Evolutionary conservation across 768 basidiomycete species (phyloP).

Genomic region (Boletus sp.): DNA sequence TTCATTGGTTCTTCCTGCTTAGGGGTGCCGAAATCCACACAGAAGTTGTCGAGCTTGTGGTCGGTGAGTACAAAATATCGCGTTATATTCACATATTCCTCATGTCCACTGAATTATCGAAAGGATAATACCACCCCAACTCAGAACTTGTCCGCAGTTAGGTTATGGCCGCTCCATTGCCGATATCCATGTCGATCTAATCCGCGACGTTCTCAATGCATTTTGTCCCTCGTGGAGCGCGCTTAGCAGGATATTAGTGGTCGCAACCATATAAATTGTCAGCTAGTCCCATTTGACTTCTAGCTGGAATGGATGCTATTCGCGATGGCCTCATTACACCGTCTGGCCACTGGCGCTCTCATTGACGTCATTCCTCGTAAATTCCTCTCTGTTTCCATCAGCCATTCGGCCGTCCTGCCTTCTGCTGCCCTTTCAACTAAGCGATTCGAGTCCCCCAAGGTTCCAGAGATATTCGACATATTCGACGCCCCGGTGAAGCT

Average conservation of each 20-base stretch:
- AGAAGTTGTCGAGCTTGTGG: background rate
- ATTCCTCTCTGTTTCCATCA: constrained; percentile 12
- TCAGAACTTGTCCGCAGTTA: background rate
- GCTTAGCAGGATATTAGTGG: background rate
- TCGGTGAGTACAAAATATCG: background rate
- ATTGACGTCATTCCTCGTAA: constrained; percentile 7
- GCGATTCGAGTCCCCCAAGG: constrained; percentile 8
- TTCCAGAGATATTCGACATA: constrained; percentile 46
- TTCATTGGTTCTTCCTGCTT: background rate
- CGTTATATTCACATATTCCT: background rate
- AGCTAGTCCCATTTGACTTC: background rate
- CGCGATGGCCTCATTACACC: constrained; percentile 17
- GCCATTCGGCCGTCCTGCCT: constrained; percentile 14
- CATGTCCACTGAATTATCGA: too few species aligned
- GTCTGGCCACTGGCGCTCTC: constrained; percentile 7
- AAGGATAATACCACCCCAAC: background rate
- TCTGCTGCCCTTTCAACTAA: constrained; percentile 2
- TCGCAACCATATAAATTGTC: constrained; percentile 19
- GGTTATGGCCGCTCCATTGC: constrained; percentile 24
- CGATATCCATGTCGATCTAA: constrained; percentile 8
- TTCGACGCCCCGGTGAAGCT: constrained; percentile 48
- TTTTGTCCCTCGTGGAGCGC: background rate
- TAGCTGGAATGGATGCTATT: background rate
- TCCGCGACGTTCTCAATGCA: constrained; percentile 1
- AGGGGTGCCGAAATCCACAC: background rate